Conservation (phyloP, 495 filamentous ascomycete species). For the Neurospora discreta region DNA sequence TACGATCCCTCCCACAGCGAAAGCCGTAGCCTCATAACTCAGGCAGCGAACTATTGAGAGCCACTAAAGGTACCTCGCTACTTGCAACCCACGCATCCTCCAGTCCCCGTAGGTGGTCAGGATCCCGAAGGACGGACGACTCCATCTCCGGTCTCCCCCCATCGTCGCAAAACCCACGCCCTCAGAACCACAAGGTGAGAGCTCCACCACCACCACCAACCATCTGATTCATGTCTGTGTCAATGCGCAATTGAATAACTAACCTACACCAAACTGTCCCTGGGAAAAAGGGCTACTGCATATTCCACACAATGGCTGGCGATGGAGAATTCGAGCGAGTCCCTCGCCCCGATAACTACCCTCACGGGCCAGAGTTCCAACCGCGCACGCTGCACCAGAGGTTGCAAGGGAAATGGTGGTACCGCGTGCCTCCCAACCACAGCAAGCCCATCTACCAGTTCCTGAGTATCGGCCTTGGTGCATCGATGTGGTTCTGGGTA, state of each 20-base stretch:
- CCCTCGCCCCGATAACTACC: background rate
- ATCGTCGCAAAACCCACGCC: background rate
- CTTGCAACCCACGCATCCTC: background rate
- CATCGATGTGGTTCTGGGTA: slow-evolving; percentile 99
- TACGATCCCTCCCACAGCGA: background rate
- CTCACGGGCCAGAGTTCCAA: background rate
- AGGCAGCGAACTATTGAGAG: background rate
- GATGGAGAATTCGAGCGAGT: background rate
- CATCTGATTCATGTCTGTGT: background rate
- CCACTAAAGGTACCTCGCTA: background rate
- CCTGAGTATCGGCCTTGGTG: slow-evolving; percentile 74
- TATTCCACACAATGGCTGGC: background rate
- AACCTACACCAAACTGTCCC: background rate
- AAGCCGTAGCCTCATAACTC: background rate
- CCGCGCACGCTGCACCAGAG: background rate
- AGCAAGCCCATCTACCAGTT: slow-evolving; percentile 70
- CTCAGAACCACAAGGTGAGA: background rate
- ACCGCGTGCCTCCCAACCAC: slow-evolving; percentile 22
- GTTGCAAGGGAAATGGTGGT: background rate
- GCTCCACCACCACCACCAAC: background rate
- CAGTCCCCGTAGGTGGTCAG: background rate
- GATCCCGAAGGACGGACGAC: background rate
- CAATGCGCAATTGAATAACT: background rate
- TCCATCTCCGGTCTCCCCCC: background rate
- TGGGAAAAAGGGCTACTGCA: no score